Evolutionary conservation across 768 basidiomycete species (phyloP).

Genomic region (Asterophora parasitica): DNA sequence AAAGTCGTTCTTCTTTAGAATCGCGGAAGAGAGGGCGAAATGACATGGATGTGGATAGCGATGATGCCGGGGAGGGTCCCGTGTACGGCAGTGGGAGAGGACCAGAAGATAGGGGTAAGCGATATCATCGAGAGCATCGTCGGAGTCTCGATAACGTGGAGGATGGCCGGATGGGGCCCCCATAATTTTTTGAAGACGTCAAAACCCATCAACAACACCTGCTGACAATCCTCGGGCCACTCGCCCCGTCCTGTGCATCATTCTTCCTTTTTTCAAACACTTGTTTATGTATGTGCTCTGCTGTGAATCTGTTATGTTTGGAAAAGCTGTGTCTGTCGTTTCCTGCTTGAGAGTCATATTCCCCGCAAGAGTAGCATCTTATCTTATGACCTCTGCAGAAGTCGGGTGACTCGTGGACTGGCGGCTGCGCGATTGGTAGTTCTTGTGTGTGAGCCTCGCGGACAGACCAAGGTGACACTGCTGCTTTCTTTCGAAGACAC

Average conservation of each 20-base stretch:
- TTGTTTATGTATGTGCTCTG: slow-evolving; percentile 20
- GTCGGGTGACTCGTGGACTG: slow-evolving; percentile 9
- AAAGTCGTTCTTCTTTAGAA: slow-evolving; percentile 36
- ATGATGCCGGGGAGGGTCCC: slow-evolving; percentile 36
- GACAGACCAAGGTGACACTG: not conserved
- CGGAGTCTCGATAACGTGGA: slow-evolving; percentile 36
- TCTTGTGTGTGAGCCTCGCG: not conserved
- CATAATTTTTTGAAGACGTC: slow-evolving; percentile 14
- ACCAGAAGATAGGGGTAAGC: slow-evolving; percentile 54
- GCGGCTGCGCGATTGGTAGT: not conserved
- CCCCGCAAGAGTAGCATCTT: slow-evolving; percentile 3
- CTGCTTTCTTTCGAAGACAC: not conserved
- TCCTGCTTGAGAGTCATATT: slow-evolving; percentile 8
- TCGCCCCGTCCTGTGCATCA: too few relatives aligned
- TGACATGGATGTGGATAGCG: slow-evolving; percentile 62
- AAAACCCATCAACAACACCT: slow-evolving; percentile 16
- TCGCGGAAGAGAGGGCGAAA: slow-evolving; percentile 54
- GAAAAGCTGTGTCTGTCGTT: slow-evolving; percentile 14
- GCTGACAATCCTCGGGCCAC: slow-evolving; percentile 12
- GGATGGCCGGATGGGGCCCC: slow-evolving; percentile 31
- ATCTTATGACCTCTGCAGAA: slow-evolving; percentile 11
- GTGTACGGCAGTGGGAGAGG: slow-evolving; percentile 34
- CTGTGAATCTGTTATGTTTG: slow-evolving; percentile 20
- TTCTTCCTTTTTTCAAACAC: slow-evolving; percentile 10
- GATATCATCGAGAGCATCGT: slow-evolving; percentile 49